These are phyloP conservation scores for Monilinia polystroma DNA, from an alignment of 2,329 filamentous ascomycete species.

Conservation along the genomic window DNA sequence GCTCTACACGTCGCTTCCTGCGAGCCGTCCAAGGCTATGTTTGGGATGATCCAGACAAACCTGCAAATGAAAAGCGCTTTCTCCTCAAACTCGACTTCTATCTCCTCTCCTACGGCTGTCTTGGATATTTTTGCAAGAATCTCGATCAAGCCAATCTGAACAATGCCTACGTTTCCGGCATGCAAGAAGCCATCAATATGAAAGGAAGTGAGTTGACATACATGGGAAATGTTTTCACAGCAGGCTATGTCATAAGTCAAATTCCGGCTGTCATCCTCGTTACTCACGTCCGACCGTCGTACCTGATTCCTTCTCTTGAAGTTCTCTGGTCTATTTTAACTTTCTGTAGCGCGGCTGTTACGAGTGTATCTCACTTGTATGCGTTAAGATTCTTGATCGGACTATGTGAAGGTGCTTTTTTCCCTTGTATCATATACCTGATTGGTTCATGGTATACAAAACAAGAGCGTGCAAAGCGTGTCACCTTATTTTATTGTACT, in stretches of 20 bases:
- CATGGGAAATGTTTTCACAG: slow-evolving; percentile 53
- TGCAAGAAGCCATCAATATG: slow-evolving; percentile 49
- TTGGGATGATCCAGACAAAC: slow-evolving; percentile 40
- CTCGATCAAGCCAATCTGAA: slow-evolving; percentile 42
- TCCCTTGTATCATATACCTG: slow-evolving; percentile 42
- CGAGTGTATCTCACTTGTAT: slow-evolving; percentile 43
- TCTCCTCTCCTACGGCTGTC: slow-evolving; percentile 46
- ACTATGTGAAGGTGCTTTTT: slow-evolving; percentile 38
- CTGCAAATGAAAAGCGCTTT: slow-evolving; percentile 45
- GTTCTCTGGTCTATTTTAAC: slow-evolving; percentile 35
- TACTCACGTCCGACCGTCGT: slow-evolving; percentile 34
- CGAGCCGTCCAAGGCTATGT: slow-evolving; percentile 34
- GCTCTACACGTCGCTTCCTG: slow-evolving; percentile 23
- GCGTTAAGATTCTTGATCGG: slow-evolving; percentile 47
- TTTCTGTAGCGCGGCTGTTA: slow-evolving; percentile 34
- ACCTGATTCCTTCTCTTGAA: slow-evolving; percentile 30
- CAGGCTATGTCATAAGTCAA: slow-evolving; percentile 33
- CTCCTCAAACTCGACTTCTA: slow-evolving; percentile 53
- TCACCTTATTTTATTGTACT: slow-evolving; percentile 54
- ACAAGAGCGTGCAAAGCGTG: slow-evolving; percentile 52
- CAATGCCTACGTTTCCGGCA: slow-evolving; percentile 47
- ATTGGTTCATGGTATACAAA: slow-evolving; percentile 48
- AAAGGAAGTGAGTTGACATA: slow-evolving; percentile 57
- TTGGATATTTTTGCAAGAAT: slow-evolving; percentile 49
- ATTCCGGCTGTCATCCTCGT: slow-evolving; percentile 32